A percentile compares a stretch with the other conserved stretches of the same genome.
phyloP scores from a whole-genome alignment of 1,284 basidiomycete species.

The Peniophora sp. region DNA sequence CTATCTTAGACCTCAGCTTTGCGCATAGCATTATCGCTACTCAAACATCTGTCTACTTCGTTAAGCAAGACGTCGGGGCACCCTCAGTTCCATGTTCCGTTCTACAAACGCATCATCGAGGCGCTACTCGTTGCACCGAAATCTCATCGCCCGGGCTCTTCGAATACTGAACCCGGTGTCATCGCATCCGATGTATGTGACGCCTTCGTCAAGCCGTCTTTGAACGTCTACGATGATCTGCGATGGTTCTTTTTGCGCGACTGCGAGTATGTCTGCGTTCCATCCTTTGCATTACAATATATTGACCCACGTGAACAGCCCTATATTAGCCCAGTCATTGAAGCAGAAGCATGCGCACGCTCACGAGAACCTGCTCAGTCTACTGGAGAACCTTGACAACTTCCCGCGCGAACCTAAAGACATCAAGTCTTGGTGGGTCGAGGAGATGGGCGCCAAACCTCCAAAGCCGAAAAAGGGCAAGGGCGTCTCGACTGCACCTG shows the following conservation, averaged over 20 bases:
- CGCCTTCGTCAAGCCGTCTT: constrained; percentile 62
- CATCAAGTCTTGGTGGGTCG: constrained; percentile 83
- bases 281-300: constrained; percentile 2
- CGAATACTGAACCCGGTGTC: constrained; percentile 10
- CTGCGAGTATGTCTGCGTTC: constrained; percentile 46
- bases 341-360: constrained; percentile 32
- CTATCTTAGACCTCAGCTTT: constrained; percentile 60
- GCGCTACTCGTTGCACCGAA: constrained; percentile 56
- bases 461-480: constrained; percentile 38
- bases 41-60: constrained; percentile 69
- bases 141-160: constrained; percentile 30
- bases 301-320: constrained; percentile 10
- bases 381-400: constrained; percentile 74
- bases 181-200: constrained; percentile 55
- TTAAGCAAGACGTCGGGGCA: constrained; percentile 26
- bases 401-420: constrained; percentile 76
- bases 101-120: constrained; percentile 60
- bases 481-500: constrained; percentile 27
- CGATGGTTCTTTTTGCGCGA: constrained; percentile 93
- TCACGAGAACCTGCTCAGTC: constrained; percentile 60
- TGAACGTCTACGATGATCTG: constrained; percentile 82
- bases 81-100: constrained; percentile 63
- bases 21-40: constrained; percentile 74
- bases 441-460: constrained; percentile 59
- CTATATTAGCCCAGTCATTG: constrained; percentile 15